A percentile compares a stretch with the other conserved stretches of the same genome.
These are phyloP conservation scores for Leavenworthia alabamica DNA, from an alignment of 345 rosid genomes.

Conservation along the genomic window DNA sequence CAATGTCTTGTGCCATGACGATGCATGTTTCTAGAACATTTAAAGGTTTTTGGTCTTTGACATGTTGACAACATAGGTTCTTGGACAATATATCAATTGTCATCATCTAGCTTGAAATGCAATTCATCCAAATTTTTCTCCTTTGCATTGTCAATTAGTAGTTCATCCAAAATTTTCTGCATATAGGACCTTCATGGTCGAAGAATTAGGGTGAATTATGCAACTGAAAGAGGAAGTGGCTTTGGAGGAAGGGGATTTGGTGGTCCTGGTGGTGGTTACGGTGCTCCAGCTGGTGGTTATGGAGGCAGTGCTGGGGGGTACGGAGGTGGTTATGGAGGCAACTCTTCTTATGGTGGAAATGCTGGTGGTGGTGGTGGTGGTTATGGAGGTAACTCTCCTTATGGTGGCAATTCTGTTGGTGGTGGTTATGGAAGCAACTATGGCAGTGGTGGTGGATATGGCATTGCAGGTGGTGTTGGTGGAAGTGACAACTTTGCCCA, in stretches of 20 bases:
- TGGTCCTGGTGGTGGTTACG: constrained; percentile 30
- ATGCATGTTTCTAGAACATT: background rate
- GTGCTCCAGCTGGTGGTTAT: constrained; percentile 24
- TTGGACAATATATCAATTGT: too few relatives aligned
- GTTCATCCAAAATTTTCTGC: constrained; percentile 21
- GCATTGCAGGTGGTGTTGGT: too few relatives aligned
- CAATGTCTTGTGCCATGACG: background rate
- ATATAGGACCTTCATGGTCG: constrained; percentile 81
- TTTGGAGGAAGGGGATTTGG: constrained; percentile 40
- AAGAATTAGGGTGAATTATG: constrained; percentile 69
- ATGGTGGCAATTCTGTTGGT: too few relatives aligned
- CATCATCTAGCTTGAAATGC: background rate
- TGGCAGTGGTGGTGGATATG: too few relatives aligned
- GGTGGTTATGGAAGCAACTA: too few relatives aligned
- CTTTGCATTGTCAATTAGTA: constrained; percentile 36
- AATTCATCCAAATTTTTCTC: background rate
- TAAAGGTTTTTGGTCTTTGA: background rate
- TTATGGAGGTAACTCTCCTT: too few relatives aligned
- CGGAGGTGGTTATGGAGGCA: too few relatives aligned
- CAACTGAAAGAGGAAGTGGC: constrained; percentile 55
- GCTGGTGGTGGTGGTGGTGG: too few relatives aligned
- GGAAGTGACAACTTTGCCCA: constrained; percentile 32
- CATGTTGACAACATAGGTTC: too few relatives aligned
- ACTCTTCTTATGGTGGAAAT: too few relatives aligned
- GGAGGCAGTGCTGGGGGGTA: too few relatives aligned